Percentiles rank a stretch among this genome's conserved stretches.
phyloP scores from a whole-genome alignment of 495 filamentous ascomycete genomes.

The Tetracladium marchalianum region DNA sequence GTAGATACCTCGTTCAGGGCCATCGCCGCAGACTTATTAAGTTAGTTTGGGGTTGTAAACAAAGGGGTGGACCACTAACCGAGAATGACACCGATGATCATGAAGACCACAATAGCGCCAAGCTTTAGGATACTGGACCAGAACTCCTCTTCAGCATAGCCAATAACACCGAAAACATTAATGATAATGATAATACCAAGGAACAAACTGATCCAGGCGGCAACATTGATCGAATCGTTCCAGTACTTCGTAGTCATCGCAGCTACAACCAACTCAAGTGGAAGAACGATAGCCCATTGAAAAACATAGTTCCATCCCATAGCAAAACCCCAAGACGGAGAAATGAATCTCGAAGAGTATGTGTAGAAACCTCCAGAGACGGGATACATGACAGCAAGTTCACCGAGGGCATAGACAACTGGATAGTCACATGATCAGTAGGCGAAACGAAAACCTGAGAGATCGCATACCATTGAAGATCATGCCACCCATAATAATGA shows the following conservation, averaged over 20 bases:
- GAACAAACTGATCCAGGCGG: constrained; percentile 56
- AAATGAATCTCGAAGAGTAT: constrained; percentile 73
- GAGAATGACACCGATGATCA: constrained; percentile 40
- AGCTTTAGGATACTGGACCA: constrained; percentile 35
- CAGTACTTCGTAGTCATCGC: constrained; percentile 50
- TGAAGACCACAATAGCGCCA: constrained; percentile 32
- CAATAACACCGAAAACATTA: constrained; percentile 61
- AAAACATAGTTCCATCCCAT: constrained; percentile 74
- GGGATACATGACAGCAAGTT: constrained; percentile 28
- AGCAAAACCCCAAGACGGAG: constrained; percentile 76
- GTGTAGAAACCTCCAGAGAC: constrained; percentile 47
- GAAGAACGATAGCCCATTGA: constrained; percentile 49
- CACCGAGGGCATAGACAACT: constrained; percentile 14
- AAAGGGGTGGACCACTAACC: constrained; percentile 15
- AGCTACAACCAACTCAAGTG: constrained; percentile 44
- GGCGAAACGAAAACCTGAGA: too few species aligned
- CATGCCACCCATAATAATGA: constrained; percentile 17
- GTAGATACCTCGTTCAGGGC: constrained; percentile 22
- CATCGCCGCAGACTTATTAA: constrained; percentile 9
- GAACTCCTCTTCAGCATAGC: constrained; percentile 62
- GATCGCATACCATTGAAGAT: constrained; percentile 12
- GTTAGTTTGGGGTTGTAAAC: neutral
- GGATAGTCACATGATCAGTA: neutral
- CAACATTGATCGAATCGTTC: constrained; percentile 29
- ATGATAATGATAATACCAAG: constrained; percentile 45